phyloP scores from a whole-genome alignment of 1,284 basidiomycete species.

The Anthracocystis setariae region DNA sequence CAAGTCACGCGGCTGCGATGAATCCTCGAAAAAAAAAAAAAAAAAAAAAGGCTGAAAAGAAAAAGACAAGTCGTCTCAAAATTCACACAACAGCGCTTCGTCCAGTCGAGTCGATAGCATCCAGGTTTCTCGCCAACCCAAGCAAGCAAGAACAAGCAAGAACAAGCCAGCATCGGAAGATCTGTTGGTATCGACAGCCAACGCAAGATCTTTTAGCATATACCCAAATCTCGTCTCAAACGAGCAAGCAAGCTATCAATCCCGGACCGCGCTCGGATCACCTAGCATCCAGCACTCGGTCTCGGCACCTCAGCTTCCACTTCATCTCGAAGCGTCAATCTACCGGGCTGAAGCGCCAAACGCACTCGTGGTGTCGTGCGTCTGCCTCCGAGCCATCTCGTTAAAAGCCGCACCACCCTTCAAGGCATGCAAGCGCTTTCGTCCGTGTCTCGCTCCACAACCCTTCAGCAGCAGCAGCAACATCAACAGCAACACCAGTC shows the following conservation, averaged over 20 bases:
- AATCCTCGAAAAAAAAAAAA: too few relatives aligned
- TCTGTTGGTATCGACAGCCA: neutral
- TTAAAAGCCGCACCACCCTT: neutral
- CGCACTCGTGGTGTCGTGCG: neutral
- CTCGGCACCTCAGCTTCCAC: constrained; percentile 1
- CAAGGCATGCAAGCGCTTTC: constrained; percentile 42
- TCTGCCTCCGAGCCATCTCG: neutral
- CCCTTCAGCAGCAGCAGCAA: constrained; percentile 3
- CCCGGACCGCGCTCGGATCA: constrained; percentile 13
- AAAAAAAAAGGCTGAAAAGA: too few relatives aligned
- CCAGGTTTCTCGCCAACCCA: neutral
- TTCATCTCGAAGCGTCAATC: constrained; percentile 8
- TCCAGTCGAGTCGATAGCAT: neutral
- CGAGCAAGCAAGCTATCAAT: constrained; percentile 1
- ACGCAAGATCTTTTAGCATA: constrained; percentile 3
- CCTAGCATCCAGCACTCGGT: neutral
- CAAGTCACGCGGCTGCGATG: too few relatives aligned
- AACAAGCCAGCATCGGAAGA: constrained; percentile 24
- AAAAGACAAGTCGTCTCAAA: constrained; percentile 7
- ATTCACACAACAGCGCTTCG: constrained; percentile 2
- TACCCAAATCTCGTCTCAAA: neutral
- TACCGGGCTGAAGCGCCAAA: too few relatives aligned
- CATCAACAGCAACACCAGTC: neutral
- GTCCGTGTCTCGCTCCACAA: constrained; percentile 19
- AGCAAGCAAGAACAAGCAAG: constrained; percentile 1